Percentiles rank a stretch among this genome's conserved stretches.
These are phyloP conservation scores for Pleurotus djamor DNA, from an alignment of 768 basidiomycete species.

Conservation along the genomic window DNA sequence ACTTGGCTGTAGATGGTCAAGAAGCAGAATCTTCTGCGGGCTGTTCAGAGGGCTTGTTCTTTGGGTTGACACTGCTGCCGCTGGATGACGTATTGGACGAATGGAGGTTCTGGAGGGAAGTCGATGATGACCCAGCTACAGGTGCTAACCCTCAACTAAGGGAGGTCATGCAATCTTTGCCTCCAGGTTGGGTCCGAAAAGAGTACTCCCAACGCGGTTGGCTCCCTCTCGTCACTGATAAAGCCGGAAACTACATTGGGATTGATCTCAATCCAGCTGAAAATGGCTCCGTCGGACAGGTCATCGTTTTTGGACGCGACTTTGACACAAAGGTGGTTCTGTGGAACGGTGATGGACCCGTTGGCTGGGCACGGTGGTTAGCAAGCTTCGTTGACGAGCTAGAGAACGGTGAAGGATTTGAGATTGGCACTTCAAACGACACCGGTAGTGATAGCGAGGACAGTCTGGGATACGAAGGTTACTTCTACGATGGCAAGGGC, in stretches of 20 bases:
- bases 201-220: constrained; percentile 95
- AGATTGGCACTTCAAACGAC: constrained; percentile 61
- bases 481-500: constrained; percentile 81
- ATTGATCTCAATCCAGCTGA: constrained; percentile 89
- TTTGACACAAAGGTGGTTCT: constrained; percentile 98
- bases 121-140: constrained; percentile 84
- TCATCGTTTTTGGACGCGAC: constrained; percentile 98
- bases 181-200: constrained; percentile 83
- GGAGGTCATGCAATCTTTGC: constrained; percentile 84
- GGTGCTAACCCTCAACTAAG: constrained; percentile 76
- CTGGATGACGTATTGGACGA: constrained; percentile 93
- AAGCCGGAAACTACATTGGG: constrained; percentile 94
- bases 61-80: constrained; percentile 90
- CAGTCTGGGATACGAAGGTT: constrained; percentile 81
- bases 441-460: constrained; percentile 77
- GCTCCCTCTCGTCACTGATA: constrained; percentile 94
- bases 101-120: constrained; percentile 95
- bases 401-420: constrained; percentile 87
- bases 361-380: constrained; percentile 95
- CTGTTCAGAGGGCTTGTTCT: constrained; percentile 90
- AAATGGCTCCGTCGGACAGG: constrained; percentile 79
- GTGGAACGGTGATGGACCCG: constrained; percentile 86
- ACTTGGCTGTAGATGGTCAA: constrained; percentile 87
- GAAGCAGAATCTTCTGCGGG: constrained; percentile 88
- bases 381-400: constrained; percentile 89